Evolutionary conservation across 1,139 yeast species (phyloP).

Genomic region (Yamadazyma diddensiae): DNA sequence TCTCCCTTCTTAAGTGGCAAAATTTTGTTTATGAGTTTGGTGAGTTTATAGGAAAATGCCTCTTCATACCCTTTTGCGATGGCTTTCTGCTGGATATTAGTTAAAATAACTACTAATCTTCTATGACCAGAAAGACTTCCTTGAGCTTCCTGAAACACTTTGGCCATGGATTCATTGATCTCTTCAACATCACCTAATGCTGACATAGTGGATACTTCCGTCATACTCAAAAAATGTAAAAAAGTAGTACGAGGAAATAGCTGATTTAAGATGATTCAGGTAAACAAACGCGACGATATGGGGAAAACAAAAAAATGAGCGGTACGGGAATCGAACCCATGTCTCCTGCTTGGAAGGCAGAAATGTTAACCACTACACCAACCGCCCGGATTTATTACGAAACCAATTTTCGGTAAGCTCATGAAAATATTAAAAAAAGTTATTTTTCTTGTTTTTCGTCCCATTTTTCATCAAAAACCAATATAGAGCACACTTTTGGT

Average conservation of each 20-base stretch:
- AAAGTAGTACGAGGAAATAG: too few species aligned
- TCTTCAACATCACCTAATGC: slow-evolving; percentile 21
- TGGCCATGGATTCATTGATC: slow-evolving; percentile 49
- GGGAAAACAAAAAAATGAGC: slow-evolving; percentile 41
- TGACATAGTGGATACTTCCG: slow-evolving; percentile 7
- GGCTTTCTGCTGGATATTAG: slow-evolving; percentile 58
- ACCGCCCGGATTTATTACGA: slow-evolving; percentile 48
- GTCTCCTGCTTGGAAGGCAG: slow-evolving; percentile 81
- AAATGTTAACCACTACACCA: slow-evolving; percentile 53
- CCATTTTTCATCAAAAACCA: too few species aligned
- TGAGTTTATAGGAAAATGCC: slow-evolving; percentile 58
- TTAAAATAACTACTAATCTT: slow-evolving; percentile 64
- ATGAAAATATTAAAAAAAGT: too few species aligned
- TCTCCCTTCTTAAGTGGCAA: slow-evolving; percentile 71
- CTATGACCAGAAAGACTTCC: slow-evolving; percentile 70
- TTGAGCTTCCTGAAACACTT: slow-evolving; percentile 82
- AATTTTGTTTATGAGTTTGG: slow-evolving; percentile 60
- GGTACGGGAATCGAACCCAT: slow-evolving; percentile 83
- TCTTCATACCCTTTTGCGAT: slow-evolving; percentile 49
- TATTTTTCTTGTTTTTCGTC: too few species aligned
- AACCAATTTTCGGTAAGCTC: too few species aligned
- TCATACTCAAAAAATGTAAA: neutral
- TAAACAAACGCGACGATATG: slow-evolving; percentile 8
- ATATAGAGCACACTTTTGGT: too few species aligned
- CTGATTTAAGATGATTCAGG: neutral